Percentiles rank a stretch among this genome's conserved stretches.
Conservation (phyloP, 345 rosid species). For the Brassica cretica region DNA sequence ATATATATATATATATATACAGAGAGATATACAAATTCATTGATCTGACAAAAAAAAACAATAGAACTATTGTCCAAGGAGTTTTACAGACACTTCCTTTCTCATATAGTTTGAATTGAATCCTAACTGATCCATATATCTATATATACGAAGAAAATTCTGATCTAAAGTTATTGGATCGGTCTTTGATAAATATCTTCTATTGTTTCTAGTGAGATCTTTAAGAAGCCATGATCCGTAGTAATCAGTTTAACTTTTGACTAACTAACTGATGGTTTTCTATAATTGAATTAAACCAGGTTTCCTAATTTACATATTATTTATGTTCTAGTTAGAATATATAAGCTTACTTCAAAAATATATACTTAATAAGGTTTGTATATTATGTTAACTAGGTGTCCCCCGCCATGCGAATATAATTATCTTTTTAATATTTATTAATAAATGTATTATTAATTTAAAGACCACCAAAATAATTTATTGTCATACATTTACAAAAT, state of each 20-base stretch:
- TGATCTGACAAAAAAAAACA: conserved; percentile 2
- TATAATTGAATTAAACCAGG: background rate
- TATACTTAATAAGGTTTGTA: background rate
- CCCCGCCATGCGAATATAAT: too few species aligned
- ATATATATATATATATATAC: background rate
- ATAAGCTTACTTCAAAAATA: background rate
- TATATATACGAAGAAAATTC: background rate
- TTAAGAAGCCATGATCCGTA: conserved; percentile 4
- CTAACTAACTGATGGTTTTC: background rate
- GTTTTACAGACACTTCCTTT: conserved; percentile 2
- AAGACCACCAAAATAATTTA: too few species aligned
- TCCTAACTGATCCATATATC: conserved; percentile 13
- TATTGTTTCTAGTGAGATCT: background rate
- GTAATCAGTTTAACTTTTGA: background rate
- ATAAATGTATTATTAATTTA: too few species aligned
- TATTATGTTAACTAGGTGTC: background rate
- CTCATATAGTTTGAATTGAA: background rate
- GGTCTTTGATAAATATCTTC: background rate
- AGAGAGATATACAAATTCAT: conserved; percentile 19
- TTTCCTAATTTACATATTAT: conserved; percentile 12
- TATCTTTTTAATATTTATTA: too few species aligned
- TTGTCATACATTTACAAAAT: too few species aligned
- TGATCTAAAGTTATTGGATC: background rate
- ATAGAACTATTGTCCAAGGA: background rate
- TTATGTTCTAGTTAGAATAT: background rate